A percentile compares a stretch with the other conserved stretches of the same genome.
phyloP scores from a whole-genome alignment of 345 rosid species.

The Diplotaxis tenuifolia region DNA sequence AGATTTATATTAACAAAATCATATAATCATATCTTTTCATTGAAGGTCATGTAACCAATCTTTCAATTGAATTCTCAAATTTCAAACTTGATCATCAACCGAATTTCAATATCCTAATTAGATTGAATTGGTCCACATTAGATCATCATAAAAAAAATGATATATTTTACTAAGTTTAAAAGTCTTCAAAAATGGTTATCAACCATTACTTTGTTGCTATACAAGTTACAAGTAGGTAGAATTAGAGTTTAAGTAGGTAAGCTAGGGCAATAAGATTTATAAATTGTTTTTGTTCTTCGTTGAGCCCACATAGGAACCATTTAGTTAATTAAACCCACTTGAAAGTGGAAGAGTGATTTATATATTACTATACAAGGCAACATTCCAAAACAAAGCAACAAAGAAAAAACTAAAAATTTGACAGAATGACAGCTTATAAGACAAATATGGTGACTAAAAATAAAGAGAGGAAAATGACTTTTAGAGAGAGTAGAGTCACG shows the following conservation, averaged over 20 bases:
- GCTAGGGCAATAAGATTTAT: neutral
- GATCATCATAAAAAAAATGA: neutral
- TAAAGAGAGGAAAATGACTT: neutral
- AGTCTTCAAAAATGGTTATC: neutral
- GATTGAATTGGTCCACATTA: neutral
- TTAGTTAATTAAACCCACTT: neutral
- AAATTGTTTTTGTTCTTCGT: neutral
- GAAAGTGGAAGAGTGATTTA: neutral
- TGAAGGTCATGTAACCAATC: neutral
- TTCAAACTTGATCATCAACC: neutral
- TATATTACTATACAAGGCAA: neutral
- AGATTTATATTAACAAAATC: neutral
- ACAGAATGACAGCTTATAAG: conserved; percentile 15
- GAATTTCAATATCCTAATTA: neutral
- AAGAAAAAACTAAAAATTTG: neutral
- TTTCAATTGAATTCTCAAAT: neutral
- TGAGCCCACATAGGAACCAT: neutral
- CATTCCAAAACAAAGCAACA: neutral
- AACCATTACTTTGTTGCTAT: neutral
- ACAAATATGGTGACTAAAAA: conserved; percentile 5
- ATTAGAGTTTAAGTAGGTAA: neutral
- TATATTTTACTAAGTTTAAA: neutral
- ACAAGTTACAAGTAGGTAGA: conserved; percentile 2
- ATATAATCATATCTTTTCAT: neutral
- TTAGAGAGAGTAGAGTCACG: conserved; percentile 26